Evolutionary conservation across 768 basidiomycete species (phyloP), one percentile per base, ranked within the genome.

Genomic region (Russula vinacea): DNA sequence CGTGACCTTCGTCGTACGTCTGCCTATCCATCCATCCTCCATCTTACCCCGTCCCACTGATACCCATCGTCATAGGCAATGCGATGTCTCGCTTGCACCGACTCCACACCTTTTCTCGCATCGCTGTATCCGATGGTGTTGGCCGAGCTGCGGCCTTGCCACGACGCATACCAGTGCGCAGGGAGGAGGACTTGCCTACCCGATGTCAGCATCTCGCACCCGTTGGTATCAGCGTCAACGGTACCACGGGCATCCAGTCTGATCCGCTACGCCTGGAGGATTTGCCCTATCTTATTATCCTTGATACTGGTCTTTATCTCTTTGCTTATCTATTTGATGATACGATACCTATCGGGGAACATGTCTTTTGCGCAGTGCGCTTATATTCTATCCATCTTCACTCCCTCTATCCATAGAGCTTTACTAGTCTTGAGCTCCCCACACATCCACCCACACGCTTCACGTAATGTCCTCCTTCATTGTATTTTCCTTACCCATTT

Each of bases 91-190:
- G 14, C 24, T 4, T 58, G 2, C 35, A 35, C 11, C 33, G 42
- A 3, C 50, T 58, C 10, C 60, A 44, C 10, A 4, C 55, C 1
- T 19, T 26, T 7, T 8, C 35, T 2, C 35, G 37, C 9, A 13
- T 37, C 5, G 1, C 47, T 33, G 33, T 29, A 8, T 17, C 22
- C 16, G 39, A 35, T n/a, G 42, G 13, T 9, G 32, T 37, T 24
- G 29, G 40, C 42, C 56, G 24, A 37, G 24, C 35, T 7, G 33
- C 40, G n/a, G 19, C 22, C 44, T 8, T 45, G 2, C 49, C 42
- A 42, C 56, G 24, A 24, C 62, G 56, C 11, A 3, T n/a, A 16
- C 40, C 62, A 19, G 4, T n/a, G 17, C 62, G 62, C 33, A 33
- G 42, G 2, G 29, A 29, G 50, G 56, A 8, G 42, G 62, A 24